A percentile compares a stretch with the other conserved stretches of the same genome.
Conservation (phyloP, 2,329 filamentous ascomycete species). For the Microascus cirrosus region DNA sequence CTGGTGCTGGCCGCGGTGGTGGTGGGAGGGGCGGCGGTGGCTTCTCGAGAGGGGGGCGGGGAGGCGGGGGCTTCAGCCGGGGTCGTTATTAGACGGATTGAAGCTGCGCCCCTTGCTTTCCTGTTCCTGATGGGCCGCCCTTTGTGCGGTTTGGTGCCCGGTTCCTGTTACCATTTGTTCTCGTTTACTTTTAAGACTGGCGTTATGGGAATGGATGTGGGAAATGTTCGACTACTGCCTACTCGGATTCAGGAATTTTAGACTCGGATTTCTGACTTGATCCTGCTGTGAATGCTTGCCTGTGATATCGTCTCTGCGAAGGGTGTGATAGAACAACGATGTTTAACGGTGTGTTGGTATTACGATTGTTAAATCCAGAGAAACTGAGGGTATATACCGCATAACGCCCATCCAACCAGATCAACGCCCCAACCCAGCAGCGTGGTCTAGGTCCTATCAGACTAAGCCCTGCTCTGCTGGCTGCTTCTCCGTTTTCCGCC, state of each 20-base stretch:
- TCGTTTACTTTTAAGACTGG: constrained; percentile 1
- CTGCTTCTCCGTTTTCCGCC: neutral
- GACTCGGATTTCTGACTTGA: neutral
- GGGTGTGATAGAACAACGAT: neutral
- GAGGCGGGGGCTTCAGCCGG: constrained; percentile 20
- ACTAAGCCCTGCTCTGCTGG: neutral
- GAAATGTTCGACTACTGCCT: constrained; percentile 3
- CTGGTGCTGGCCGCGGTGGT: constrained; percentile 20
- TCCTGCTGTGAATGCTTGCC: neutral
- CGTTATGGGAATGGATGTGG: constrained; percentile 4
- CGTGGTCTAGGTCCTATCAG: neutral
- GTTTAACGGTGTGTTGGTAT: neutral
- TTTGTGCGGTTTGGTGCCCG: neutral
- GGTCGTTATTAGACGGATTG: constrained; percentile 4
- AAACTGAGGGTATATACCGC: neutral
- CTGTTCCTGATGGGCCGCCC: neutral
- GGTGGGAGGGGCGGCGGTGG: constrained; percentile 21
- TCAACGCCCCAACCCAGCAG: neutral
- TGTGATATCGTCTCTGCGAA: neutral
- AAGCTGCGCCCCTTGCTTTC: neutral
- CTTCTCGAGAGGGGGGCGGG: constrained; percentile 16
- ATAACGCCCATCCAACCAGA: neutral
- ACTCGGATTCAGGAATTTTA: neutral
- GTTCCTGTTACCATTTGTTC: neutral
- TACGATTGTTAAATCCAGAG: neutral